Conservation (phyloP, 306 rosid species). For the Styphnolobium japonicum region DNA sequence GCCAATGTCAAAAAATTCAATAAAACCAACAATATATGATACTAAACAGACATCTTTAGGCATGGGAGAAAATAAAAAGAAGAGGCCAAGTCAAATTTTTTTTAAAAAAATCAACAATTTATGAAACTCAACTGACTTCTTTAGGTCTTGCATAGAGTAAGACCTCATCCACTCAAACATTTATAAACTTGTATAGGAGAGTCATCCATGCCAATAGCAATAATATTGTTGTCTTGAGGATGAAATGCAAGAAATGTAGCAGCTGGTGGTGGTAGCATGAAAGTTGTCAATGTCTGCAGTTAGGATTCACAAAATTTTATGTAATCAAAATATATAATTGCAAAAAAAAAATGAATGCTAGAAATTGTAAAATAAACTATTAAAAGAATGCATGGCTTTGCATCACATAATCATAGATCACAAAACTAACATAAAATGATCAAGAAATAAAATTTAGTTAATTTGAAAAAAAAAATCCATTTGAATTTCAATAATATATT, state of each 20-base stretch:
- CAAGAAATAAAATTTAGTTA: too few relatives aligned
- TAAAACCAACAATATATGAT: too few relatives aligned
- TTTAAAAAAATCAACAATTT: background rate
- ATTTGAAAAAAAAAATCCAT: too few relatives aligned
- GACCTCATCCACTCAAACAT: slow-evolving; percentile 69
- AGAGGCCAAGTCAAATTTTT: background rate
- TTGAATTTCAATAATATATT: too few relatives aligned
- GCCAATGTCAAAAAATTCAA: too few relatives aligned
- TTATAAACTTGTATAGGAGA: slow-evolving; percentile 70
- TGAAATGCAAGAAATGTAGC: slow-evolving; percentile 73
- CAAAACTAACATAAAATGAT: too few relatives aligned
- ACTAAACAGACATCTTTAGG: too few relatives aligned
- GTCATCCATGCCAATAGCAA: slow-evolving; percentile 77
- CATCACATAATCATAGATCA: too few relatives aligned
- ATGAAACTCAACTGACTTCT: background rate
- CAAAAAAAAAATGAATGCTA: background rate
- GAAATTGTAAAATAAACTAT: too few relatives aligned
- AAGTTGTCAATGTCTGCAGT: slow-evolving; percentile 70
- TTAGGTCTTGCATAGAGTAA: background rate
- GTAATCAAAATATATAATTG: background rate
- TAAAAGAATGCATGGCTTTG: too few relatives aligned
- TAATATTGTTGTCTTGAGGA: slow-evolving; percentile 72
- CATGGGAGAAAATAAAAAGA: slow-evolving; percentile 38
- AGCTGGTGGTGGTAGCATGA: slow-evolving; percentile 76
- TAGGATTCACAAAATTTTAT: background rate